Percentiles rank a stretch among this genome's conserved stretches.
These are phyloP conservation scores for Tulasnella calospora DNA, from an alignment of 768 basidiomycete genomes.

Conservation along the genomic window DNA sequence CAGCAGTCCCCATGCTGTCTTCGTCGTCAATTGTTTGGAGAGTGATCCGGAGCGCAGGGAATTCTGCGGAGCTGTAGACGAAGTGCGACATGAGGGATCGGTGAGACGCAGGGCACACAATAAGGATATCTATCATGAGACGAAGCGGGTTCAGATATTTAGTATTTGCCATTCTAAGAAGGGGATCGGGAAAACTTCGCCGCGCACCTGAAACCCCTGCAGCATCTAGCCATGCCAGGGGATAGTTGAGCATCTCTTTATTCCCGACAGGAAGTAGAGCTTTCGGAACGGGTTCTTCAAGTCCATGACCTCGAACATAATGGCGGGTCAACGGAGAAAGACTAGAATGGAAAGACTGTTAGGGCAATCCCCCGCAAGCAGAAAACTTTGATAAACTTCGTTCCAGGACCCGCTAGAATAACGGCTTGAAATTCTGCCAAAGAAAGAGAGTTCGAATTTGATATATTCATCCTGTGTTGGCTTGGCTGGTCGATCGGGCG, in stretches of 20 bases:
- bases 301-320: slow-evolving; percentile 57
- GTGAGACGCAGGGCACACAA: slow-evolving; percentile 78
- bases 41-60: slow-evolving; percentile 65
- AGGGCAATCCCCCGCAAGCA: not conserved
- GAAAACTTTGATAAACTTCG: slow-evolving; percentile 46
- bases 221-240: slow-evolving; percentile 79
- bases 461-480: not conserved
- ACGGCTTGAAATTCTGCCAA: slow-evolving; percentile 75
- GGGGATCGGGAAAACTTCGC: slow-evolving; percentile 2
- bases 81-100: slow-evolving; percentile 74
- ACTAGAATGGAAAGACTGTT: slow-evolving; percentile 41
- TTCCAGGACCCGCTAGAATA: slow-evolving; percentile 87
- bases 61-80: slow-evolving; percentile 63
- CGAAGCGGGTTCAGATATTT: not conserved
- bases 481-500: not conserved
- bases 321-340: slow-evolving; percentile 68
- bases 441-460: not conserved
- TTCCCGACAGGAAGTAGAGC: slow-evolving; percentile 84
- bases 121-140: slow-evolving; percentile 62
- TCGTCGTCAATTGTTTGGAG: slow-evolving; percentile 76
- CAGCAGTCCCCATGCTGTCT: slow-evolving; percentile 65
- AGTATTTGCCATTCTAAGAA: not conserved
- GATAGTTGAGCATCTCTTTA: slow-evolving; percentile 78
- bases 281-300: slow-evolving; percentile 62
- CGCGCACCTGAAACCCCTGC: slow-evolving; percentile 73